Evolutionary conservation across 2,329 filamentous ascomycete species (phyloP).

Genomic region (Lachnum nothofagi): DNA sequence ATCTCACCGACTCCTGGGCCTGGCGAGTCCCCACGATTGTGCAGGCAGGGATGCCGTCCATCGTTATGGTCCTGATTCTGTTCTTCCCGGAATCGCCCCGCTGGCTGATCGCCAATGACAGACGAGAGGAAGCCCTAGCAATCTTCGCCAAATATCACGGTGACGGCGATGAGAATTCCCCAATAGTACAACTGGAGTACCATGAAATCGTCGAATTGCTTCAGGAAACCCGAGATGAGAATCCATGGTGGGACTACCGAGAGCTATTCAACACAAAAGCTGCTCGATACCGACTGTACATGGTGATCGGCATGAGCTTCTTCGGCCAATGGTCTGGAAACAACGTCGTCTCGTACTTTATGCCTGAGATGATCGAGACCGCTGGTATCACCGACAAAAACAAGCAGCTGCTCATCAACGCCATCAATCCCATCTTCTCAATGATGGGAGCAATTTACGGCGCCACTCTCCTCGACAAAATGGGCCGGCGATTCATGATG

Average conservation of each 20-base stretch:
- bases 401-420: constrained; percentile 32
- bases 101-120: constrained; percentile 54
- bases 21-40: constrained; percentile 47
- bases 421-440: too few species aligned
- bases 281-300: constrained; percentile 46
- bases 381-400: constrained; percentile 34
- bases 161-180: constrained; percentile 44
- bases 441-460: constrained; percentile 39
- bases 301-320: constrained; percentile 46
- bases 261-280: constrained; percentile 47
- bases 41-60: constrained; percentile 44
- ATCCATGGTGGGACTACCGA: constrained; percentile 52
- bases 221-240: constrained; percentile 47
- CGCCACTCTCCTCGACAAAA: constrained; percentile 38
- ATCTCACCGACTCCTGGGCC: constrained; percentile 45
- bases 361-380: constrained; percentile 32
- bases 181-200: constrained; percentile 48
- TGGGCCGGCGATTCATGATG: constrained; percentile 43
- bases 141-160: constrained; percentile 53
- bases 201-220: constrained; percentile 46
- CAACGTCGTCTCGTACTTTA: constrained; percentile 39
- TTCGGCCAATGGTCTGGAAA: constrained; percentile 51
- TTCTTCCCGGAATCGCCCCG: constrained; percentile 59
- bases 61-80: constrained; percentile 43
- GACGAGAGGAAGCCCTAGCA: constrained; percentile 46